Evolutionary conservation across 441 rosid species (phyloP), one percentile per base, ranked within the genome.

Genomic region (Erodium moschatum): DNA sequence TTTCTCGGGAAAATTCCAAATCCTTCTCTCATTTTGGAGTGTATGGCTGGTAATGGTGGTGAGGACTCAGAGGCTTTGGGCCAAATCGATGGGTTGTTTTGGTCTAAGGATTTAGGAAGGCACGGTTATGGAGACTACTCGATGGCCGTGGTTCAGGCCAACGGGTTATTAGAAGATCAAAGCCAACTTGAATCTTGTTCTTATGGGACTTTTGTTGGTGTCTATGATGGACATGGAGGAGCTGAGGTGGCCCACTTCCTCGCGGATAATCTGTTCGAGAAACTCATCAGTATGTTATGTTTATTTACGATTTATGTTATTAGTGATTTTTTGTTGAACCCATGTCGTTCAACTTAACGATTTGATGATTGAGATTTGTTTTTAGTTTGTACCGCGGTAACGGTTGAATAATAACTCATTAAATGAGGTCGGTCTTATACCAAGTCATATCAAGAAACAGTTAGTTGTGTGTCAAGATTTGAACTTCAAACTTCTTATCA

Each of bases 161-260:
- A 92, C 61, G 70, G 62, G 73, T 48, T 68, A 20, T 46, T 85
- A 78, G 97, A 92, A 77, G 96, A 92, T 77, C 96, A 85, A 67
- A 81, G 92, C 84, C 98, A 89, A 73, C 77, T 92, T 33, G 97
- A 92, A 81, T 89, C 84, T 0, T 80, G 85, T 64, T 83, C 89
- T 65, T 79, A 69, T 2, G 96, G 92, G 31, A 87, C 91, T 16
- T 85, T 88, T 24, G 72, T 88, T 65, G 95, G 97, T 5, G 84
- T 92, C 2, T 86, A 89, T 63, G 97, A 91, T 83, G 97, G 96
- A 20, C 97, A 89, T 75, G 95, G 85, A 69, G 98, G 98, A 64
- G 75, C 84, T 16, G 88, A 90, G 73, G 81, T 96, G 72, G 80
- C 97, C 5, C 75, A 76, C 44, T 92, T 87, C 72, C 67, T 89